phyloP scores from a whole-genome alignment of 345 rosid species.

The rapeseed (Brassica napus) region Da-Ae NC_063447.1:15447001-15447500 shows the following conservation, averaged over 20 bases:
- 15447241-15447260: not conserved
- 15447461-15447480: constrained; percentile 4
- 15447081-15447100: not conserved
- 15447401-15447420: constrained; percentile 64
- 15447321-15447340: constrained; percentile 86
- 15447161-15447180: constrained; percentile 89
- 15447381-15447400: constrained; percentile 78
- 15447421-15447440: constrained; percentile 1
- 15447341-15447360: constrained; percentile 76
- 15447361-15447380: constrained; percentile 81
- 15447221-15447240: constrained; percentile 17
- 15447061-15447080: constrained; percentile 40
- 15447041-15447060: constrained; percentile 99
- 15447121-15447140: not conserved
- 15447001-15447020: constrained; percentile 98
- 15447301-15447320: constrained; percentile 61
- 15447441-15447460: not conserved
- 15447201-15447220: constrained; percentile 84
- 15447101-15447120: not conserved
- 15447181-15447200: constrained; percentile 90
- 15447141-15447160: constrained; percentile 82
- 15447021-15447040: constrained; percentile 94
- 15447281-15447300: not conserved
- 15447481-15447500: constrained; percentile 17
- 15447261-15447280: not conserved